Evolutionary conservation across 2,329 filamentous ascomycete species (phyloP).

Genomic region (Incumbomyces lentus): DNA sequence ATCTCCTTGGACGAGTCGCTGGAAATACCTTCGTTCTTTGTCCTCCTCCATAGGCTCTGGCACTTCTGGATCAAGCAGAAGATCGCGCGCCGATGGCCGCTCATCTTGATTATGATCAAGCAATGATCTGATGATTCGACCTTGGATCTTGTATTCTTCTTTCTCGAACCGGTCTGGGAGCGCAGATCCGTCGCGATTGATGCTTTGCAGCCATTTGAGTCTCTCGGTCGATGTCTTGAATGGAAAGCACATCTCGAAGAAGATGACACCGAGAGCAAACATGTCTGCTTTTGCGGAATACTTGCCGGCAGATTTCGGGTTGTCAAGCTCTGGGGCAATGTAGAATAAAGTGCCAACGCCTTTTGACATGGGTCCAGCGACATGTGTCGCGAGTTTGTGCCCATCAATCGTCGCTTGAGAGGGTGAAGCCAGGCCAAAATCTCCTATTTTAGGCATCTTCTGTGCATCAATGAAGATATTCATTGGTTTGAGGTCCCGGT

Average conservation of each 20-base stretch:
- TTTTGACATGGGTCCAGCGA: constrained; percentile 35
- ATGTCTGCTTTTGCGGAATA: constrained; percentile 97
- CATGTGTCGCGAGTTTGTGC: constrained; percentile 35
- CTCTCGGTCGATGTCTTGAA: constrained; percentile 55
- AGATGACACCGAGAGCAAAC: constrained; percentile 94
- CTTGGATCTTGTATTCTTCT: constrained; percentile 34
- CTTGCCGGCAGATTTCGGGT: constrained; percentile 57
- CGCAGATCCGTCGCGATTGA: constrained; percentile 54
- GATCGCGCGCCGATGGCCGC: constrained; percentile 69
- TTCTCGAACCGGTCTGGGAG: constrained; percentile 62
- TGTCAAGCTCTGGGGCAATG: constrained; percentile 71
- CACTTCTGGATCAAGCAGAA: constrained; percentile 75
- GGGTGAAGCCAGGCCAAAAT: constrained; percentile 89
- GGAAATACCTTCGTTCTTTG: constrained; percentile 71
- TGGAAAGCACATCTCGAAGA: constrained; percentile 87
- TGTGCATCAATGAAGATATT: constrained; percentile 92
- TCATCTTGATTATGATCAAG: constrained; percentile 74
- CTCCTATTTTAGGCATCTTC: constrained; percentile 88
- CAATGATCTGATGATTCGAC: constrained; percentile 66
- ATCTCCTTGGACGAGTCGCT: constrained; percentile 66
- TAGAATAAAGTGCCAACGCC: constrained; percentile 75
- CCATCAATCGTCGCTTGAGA: constrained; percentile 29
- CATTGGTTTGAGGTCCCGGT: constrained; percentile 91
- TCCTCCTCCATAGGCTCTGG: constrained; percentile 90
- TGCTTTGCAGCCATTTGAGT: constrained; percentile 45